phyloP scores from a whole-genome alignment of 805 yeast species.

The Teunomyces cretensis region DNA sequence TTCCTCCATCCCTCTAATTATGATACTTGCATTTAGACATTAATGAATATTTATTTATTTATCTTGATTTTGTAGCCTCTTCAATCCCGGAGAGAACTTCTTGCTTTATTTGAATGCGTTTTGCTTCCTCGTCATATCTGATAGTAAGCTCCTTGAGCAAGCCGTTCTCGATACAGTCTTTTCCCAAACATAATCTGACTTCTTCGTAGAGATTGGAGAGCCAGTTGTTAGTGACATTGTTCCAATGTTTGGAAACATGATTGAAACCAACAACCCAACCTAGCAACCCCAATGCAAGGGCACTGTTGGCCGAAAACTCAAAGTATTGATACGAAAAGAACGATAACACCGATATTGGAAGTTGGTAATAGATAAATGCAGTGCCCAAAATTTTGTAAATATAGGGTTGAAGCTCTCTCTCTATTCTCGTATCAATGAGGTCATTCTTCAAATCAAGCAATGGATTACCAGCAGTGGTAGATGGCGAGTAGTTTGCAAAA shows the following conservation, averaged over 20 bases:
- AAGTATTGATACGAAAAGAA: slow-evolving; percentile 31
- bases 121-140: slow-evolving; percentile 21
- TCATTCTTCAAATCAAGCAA: slow-evolving; percentile 27
- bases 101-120: not conserved
- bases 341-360: slow-evolving; percentile 35
- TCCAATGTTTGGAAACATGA: slow-evolving; percentile 39
- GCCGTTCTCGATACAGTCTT: slow-evolving; percentile 38
- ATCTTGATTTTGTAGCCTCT: not conserved
- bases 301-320: slow-evolving; percentile 31
- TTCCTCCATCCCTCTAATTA: slow-evolving; percentile 25
- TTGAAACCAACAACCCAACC: slow-evolving; percentile 45
- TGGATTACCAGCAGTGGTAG: slow-evolving; percentile 23
- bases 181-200: slow-evolving; percentile 32
- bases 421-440: slow-evolving; percentile 26
- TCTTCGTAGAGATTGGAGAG: slow-evolving; percentile 30
- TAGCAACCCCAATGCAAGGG: slow-evolving; percentile 32
- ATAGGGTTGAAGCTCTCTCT: slow-evolving; percentile 37
- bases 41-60: slow-evolving; percentile 2
- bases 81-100: slow-evolving; percentile 3
- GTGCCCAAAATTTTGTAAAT: slow-evolving; percentile 28
- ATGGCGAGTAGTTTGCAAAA: slow-evolving; percentile 17
- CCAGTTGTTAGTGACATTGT: slow-evolving; percentile 29
- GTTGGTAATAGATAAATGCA: slow-evolving; percentile 36
- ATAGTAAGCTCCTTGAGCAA: slow-evolving; percentile 32
- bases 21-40: not conserved